phyloP scores from a whole-genome alignment of 352 stramenopile genomes.

The Phytophthora litchii region DNA sequence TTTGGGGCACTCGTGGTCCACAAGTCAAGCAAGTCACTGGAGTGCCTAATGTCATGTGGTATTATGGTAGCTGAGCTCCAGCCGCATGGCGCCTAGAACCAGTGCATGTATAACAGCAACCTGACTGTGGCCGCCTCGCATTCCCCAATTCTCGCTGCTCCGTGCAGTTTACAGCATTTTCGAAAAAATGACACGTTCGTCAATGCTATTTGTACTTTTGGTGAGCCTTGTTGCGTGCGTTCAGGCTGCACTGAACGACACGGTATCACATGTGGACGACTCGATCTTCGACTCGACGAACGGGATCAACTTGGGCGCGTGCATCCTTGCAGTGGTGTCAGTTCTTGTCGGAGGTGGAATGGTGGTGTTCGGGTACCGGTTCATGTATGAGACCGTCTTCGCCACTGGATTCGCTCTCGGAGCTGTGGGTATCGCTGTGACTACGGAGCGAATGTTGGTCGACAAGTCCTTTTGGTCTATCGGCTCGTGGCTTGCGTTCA shows the following conservation, averaged over 20 bases:
- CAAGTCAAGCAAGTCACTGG: constrained; percentile 9
- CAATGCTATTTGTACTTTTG: constrained; percentile 15
- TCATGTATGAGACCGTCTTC: constrained; percentile 43
- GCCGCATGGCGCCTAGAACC: constrained; percentile 28
- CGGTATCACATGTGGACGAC: constrained; percentile 10
- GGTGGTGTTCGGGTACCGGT: constrained; percentile 37
- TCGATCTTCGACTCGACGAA: constrained; percentile 41
- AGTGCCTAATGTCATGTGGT: constrained; percentile 25
- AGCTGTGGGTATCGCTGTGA: constrained; percentile 31
- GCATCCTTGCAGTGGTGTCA: constrained; percentile 38
- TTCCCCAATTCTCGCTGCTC: constrained; percentile 22
- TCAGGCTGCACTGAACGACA: constrained; percentile 14
- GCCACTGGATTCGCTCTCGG: constrained; percentile 35
- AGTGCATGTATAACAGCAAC: constrained; percentile 8
- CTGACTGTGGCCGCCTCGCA: constrained; percentile 2
- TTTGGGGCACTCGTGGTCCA: constrained; percentile 7
- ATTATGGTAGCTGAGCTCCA: constrained; percentile 25
- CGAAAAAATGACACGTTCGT: constrained; percentile 20
- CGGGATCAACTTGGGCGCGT: constrained; percentile 25
- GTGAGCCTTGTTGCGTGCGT: constrained; percentile 18
- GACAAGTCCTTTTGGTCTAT: constrained; percentile 31
- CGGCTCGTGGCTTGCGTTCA: constrained; percentile 44
- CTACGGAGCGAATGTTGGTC: constrained; percentile 38
- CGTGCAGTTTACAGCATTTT: neutral
- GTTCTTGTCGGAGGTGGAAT: constrained; percentile 37